Evolutionary conservation across 352 stramenopile genomes (phyloP), one percentile per base, ranked within the genome.

Genomic region (Thalassiosira mediterranea): DNA sequence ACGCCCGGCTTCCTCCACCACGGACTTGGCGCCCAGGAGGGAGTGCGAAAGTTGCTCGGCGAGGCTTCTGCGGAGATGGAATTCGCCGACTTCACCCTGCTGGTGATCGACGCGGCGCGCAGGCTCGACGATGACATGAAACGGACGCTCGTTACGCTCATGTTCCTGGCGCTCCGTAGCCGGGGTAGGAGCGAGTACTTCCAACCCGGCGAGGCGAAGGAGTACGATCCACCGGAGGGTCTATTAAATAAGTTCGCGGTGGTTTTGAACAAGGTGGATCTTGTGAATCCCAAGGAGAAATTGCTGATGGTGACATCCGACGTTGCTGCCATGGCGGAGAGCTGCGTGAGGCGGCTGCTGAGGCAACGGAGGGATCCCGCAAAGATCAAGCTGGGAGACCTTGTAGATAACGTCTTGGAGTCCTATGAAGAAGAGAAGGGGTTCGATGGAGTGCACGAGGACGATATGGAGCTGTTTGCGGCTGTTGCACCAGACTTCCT

Each of bases 221-320:
- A 61, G 37, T 25, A 0, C 17, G 11, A 46, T 37, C 26, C 40
- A 37, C 26, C 40, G 15, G 29, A 42, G 31, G 28, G 47, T 13
- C 23, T 51, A 40, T 23, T 48, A 46, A 53, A 79, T 34, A 90
- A 88, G 66, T 88, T 92, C 80, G 78, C 76, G 32, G 71, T 92
- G 47, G 79, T 90, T 28, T 47, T 92, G 8, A 92, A 92, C 61
- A 92, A 92, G 57, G 79, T 90, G 0, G 86, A 92, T 72, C 68
- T 92, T 25, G 83, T 92, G 0, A 57, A 87, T 62, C 86, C 86
- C 3, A 92, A 90, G 63, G 62, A 75, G n/a, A 77, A 84, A 31
- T 54, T 92, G 19, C 48, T 92, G 3, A 47, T 81, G 57, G 32
- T 86, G 29, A 79, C 79, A 0, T 64, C 70, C 46, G 81, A 88